phyloP scores from a whole-genome alignment of 257 asterid species.

The Solanum sparsipilum region DNA sequence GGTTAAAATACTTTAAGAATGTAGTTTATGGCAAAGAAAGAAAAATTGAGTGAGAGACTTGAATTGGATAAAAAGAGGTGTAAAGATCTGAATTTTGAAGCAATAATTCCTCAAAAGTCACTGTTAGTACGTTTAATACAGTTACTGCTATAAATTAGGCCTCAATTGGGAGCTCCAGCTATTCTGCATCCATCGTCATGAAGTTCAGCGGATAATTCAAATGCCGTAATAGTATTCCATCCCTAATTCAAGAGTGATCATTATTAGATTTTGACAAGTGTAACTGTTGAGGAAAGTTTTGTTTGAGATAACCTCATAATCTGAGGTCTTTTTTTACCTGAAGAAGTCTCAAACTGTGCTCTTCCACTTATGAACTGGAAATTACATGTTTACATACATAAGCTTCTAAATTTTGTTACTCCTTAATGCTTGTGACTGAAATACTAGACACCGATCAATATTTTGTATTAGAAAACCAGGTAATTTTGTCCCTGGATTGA shows the following conservation, averaged over 20 bases:
- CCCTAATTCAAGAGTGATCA: neutral
- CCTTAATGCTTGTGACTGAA: neutral
- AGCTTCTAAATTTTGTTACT: neutral
- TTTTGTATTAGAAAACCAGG: neutral
- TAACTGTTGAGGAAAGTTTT: neutral
- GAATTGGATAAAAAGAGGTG: neutral
- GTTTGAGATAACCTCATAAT: neutral
- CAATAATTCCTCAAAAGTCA: neutral
- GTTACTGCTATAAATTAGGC: neutral
- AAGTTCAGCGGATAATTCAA: neutral
- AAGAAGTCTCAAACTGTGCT: neutral
- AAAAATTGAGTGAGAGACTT: neutral
- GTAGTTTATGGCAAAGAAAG: neutral
- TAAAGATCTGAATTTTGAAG: neutral
- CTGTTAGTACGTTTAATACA: neutral
- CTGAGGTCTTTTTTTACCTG: neutral
- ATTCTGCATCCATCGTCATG: neutral
- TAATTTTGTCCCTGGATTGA: neutral
- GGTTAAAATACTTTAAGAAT: neutral
- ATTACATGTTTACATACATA: neutral
- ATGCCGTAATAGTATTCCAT: neutral
- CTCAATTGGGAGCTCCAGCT: neutral
- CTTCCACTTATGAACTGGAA: neutral
- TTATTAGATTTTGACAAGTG: neutral
- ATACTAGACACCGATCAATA: neutral